These are phyloP conservation scores for Dictyostelium capitatum DNA, from an alignment of 78 protist species.

Conservation along the genomic window DNA sequence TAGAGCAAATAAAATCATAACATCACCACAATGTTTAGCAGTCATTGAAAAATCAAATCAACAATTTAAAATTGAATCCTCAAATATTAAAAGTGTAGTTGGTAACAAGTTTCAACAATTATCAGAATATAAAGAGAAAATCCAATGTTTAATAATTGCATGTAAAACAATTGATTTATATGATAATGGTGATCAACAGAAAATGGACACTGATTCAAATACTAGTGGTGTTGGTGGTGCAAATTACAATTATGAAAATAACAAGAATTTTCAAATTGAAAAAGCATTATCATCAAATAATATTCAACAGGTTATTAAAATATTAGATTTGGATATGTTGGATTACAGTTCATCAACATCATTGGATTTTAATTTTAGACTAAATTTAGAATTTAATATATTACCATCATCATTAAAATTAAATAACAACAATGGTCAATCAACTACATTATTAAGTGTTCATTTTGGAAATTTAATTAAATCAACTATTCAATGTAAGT, in stretches of 20 bases:
- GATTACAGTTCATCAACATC: neutral
- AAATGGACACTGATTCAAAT: neutral
- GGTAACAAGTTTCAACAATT: slow-evolving; percentile 5
- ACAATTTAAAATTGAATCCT: neutral
- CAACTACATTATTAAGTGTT: neutral
- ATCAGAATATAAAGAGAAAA: slow-evolving; percentile 7
- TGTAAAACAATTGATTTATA: slow-evolving; percentile 33
- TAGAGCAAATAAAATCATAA: neutral
- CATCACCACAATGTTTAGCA: neutral
- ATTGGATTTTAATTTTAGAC: neutral
- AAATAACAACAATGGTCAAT: neutral
- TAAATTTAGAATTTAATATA: slow-evolving; percentile 6
- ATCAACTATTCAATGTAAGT: slow-evolving; percentile 3
- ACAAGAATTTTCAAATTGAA: slow-evolving; percentile 9
- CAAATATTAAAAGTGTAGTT: neutral
- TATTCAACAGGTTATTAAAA: neutral
- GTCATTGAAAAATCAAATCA: neutral
- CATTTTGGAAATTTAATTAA: slow-evolving; percentile 8
- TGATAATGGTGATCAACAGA: neutral
- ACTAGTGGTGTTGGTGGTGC: neutral
- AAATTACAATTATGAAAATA: neutral
- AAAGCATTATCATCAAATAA: neutral
- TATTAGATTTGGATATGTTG: slow-evolving; percentile 10
- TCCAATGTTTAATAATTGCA: slow-evolving; percentile 28
- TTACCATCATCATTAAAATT: neutral